Percentiles rank a stretch among this genome's conserved stretches.
These are phyloP conservation scores for Claviceps sp. DNA, from an alignment of 2,329 filamentous ascomycete species.

Conservation along the genomic window DNA sequence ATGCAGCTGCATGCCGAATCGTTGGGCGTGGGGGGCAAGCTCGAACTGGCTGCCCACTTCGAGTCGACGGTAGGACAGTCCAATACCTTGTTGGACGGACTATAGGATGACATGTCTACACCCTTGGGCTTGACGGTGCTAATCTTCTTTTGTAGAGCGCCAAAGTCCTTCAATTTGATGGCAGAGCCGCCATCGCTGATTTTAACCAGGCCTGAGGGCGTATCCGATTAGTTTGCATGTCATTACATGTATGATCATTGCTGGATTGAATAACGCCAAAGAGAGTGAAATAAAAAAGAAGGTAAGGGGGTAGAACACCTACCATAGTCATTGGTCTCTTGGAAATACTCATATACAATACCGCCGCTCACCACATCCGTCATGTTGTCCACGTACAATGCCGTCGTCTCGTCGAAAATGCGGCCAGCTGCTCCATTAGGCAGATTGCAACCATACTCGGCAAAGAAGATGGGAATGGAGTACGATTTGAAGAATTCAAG, in stretches of 20 bases:
- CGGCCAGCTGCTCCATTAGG: conserved; percentile 50
- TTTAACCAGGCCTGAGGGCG: conserved; percentile 46
- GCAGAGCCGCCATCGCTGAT: conserved; percentile 41
- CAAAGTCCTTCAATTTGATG: conserved; percentile 60
- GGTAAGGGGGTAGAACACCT: conserved; percentile 14
- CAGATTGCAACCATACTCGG: conserved; percentile 92
- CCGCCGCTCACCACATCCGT: conserved; percentile 80
- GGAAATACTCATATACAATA: conserved; percentile 98
- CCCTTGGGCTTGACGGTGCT: conserved; percentile 51
- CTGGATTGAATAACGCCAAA: not conserved
- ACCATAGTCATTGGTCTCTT: conserved; percentile 83
- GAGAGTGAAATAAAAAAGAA: not conserved
- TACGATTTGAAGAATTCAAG: conserved; percentile 79
- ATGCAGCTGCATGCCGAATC: conserved; percentile 74
- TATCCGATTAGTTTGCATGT: not conserved
- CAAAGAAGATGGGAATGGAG: conserved; percentile 93
- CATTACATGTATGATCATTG: not conserved
- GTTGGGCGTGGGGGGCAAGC: conserved; percentile 75
- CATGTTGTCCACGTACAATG: conserved; percentile 73
- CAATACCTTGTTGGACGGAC: conserved; percentile 56
- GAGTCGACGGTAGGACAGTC: conserved; percentile 54
- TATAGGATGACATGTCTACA: conserved; percentile 56
- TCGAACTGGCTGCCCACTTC: conserved; percentile 51
- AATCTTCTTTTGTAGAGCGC: conserved; percentile 56
- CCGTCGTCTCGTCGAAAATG: conserved; percentile 71